Evolutionary conservation across 345 rosid species (phyloP), one percentile per base, ranked within the genome.

Genomic region (Aethionema arabicum): DNA sequence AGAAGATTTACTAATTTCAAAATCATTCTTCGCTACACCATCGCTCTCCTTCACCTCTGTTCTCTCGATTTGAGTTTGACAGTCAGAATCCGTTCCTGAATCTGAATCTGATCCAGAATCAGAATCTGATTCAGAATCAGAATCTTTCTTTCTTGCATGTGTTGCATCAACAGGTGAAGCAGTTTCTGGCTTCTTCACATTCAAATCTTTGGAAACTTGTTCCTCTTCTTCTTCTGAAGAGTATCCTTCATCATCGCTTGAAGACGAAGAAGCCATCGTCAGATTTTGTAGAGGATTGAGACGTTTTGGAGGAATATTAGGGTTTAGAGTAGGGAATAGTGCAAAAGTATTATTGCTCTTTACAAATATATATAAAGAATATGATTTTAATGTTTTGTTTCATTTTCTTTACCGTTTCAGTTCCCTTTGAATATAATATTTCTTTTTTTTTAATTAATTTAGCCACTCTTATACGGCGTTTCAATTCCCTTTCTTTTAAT

Each of bases 21-120:
- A n/a, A 1, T 5, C n/a, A n/a, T n/a, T n/a, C n/a, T n/a, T n/a
- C n/a, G n/a, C n/a, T n/a, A n/a, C 27, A 27, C 52, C 68, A 45
- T 77, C 59, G 16, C 54, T 37, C 30, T 29, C 11, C 54, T 76
- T 77, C 50, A 65, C 72, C 7, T 47, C 4, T 31, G 5, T 15
- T 13, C 65, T 47, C 60, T 69, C 54, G 2, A 2, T 21, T 21
- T 21, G 2, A 21, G 27, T 21, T 21, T 60, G n/a, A n/a, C n/a
- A n/a, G n/a, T n/a, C 81, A 0, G 75, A 50, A 4, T 63, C 80
- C 13, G 77, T 58, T 48, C 70, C 80, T 33, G 71, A 52, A 4
- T n/a, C n/a, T n/a, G n/a, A n/a, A n/a, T 55, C 77, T 0, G 59
- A 53, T 8, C 52, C 76, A 29, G 76, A 53, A 12, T 41, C 72